Evolutionary conservation across 2,329 filamentous ascomycete genomes (phyloP).

Genomic region (Sclerotinia spermophila): DNA sequence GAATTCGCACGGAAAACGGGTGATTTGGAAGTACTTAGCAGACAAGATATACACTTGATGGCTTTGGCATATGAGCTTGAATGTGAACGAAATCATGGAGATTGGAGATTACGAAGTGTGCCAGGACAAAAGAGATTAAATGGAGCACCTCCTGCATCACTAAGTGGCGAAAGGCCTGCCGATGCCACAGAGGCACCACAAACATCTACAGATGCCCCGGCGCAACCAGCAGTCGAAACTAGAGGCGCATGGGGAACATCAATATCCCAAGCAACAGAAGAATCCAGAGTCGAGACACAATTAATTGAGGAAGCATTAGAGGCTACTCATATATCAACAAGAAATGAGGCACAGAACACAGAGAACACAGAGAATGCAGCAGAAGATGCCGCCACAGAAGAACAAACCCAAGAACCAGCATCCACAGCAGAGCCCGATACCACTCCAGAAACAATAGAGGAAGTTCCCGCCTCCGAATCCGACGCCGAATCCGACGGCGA

Average conservation of each 20-base stretch:
- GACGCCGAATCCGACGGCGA: conserved; percentile 56
- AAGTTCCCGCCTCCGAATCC: conserved; percentile 28
- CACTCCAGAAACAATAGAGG: conserved; percentile 23
- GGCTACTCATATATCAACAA: conserved; percentile 13
- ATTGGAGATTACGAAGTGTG: conserved; percentile 75
- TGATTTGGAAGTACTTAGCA: conserved; percentile 82
- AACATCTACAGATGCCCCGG: not conserved
- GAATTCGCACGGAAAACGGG: conserved; percentile 88
- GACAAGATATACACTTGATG: conserved; percentile 82
- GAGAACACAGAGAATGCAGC: conserved; percentile 22
- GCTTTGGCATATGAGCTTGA: conserved; percentile 94
- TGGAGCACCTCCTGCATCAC: conserved; percentile 49
- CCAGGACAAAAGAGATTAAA: conserved; percentile 79
- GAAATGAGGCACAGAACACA: not conserved
- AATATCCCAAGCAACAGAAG: conserved; percentile 20
- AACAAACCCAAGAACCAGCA: conserved; percentile 11
- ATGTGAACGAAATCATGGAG: conserved; percentile 81
- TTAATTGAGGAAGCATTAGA: conserved; percentile 27
- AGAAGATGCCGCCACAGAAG: conserved; percentile 23
- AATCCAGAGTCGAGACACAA: conserved; percentile 32
- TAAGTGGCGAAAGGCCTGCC: conserved; percentile 32
- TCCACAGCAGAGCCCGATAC: not conserved
- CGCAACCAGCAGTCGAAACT: conserved; percentile 23
- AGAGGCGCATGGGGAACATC: conserved; percentile 32
- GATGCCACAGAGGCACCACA: conserved; percentile 13